phyloP scores from a whole-genome alignment of 352 stramenopile genomes.

The Vaucheria bursata region DNA sequence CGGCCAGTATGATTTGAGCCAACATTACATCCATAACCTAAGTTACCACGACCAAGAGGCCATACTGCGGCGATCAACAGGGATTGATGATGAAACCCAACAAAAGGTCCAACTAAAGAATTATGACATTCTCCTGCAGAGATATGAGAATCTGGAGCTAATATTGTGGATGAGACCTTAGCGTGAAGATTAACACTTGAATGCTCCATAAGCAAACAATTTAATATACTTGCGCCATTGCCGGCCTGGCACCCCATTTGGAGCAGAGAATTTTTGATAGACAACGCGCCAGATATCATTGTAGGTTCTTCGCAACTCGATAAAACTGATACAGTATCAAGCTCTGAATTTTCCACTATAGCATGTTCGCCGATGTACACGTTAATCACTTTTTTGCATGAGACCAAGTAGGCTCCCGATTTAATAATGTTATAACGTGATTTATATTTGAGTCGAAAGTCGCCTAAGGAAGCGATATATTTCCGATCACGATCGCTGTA shows the following conservation, averaged over 20 bases:
- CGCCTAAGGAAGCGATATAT: slow-evolving; percentile 13
- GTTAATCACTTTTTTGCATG: slow-evolving; percentile 20
- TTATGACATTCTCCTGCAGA: slow-evolving; percentile 74
- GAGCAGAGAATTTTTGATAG: slow-evolving; percentile 20
- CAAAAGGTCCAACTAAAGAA: slow-evolving; percentile 79
- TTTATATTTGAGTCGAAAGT: slow-evolving; percentile 1
- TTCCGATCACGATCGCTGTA: slow-evolving; percentile 6
- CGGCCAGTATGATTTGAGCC: slow-evolving; percentile 79
- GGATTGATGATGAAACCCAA: slow-evolving; percentile 83
- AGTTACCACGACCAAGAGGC: slow-evolving; percentile 79
- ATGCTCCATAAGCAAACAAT: slow-evolving; percentile 47
- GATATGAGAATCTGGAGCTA: slow-evolving; percentile 32
- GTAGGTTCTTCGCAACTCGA: slow-evolving; percentile 28
- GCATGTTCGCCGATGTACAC: slow-evolving; percentile 23
- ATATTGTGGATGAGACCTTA: slow-evolving; percentile 27
- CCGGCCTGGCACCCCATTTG: slow-evolving; percentile 27
- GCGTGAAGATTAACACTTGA: slow-evolving; percentile 39
- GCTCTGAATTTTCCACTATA: slow-evolving; percentile 16
- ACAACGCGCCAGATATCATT: slow-evolving; percentile 12
- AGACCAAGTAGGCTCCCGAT: slow-evolving; percentile 11
- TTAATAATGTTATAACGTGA: slow-evolving; percentile 2
- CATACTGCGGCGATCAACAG: slow-evolving; percentile 80
- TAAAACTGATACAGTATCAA: slow-evolving; percentile 36
- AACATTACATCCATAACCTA: slow-evolving; percentile 83
- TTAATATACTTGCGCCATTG: slow-evolving; percentile 20